Conservation (phyloP, 2,329 filamentous ascomycete species). For the Phyllosticta paracitricarpa region DNA sequence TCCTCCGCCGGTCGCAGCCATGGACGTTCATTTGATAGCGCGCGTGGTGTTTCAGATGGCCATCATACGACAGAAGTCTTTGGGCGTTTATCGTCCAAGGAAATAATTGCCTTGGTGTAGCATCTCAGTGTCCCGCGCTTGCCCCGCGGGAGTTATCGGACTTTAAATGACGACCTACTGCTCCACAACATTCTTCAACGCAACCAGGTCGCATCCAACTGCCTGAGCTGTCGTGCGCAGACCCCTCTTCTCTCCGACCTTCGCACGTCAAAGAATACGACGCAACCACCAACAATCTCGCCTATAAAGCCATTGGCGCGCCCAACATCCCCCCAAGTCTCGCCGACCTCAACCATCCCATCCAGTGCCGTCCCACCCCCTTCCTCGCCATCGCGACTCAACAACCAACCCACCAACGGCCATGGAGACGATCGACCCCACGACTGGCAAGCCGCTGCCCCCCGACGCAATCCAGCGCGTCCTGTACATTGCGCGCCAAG, state of each 20-base stretch:
- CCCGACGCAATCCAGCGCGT: constrained; percentile 73
- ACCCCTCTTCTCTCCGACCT: neutral
- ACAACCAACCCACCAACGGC: constrained; percentile 8
- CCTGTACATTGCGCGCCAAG: constrained; percentile 62
- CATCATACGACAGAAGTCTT: neutral
- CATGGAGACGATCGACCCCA: constrained; percentile 60
- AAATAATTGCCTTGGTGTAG: neutral
- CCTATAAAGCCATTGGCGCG: neutral
- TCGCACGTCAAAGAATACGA: neutral
- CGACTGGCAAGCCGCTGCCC: constrained; percentile 58
- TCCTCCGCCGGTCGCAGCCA: neutral
- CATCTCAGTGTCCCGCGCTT: neutral
- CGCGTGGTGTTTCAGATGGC: neutral
- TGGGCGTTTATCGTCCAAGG: neutral
- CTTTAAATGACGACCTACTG: neutral
- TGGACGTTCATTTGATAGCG: neutral
- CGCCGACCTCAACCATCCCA: neutral
- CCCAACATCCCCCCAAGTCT: neutral
- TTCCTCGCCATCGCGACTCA: too few species aligned
- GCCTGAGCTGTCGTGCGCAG: neutral
- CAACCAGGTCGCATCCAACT: neutral
- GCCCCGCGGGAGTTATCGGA: constrained; percentile 2
- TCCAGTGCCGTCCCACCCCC: neutral
- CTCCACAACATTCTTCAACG: neutral
- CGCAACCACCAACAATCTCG: neutral